These are phyloP conservation scores for Dovyalis caffra DNA, from an alignment of 345 rosid genomes.

Conservation along the genomic window DNA sequence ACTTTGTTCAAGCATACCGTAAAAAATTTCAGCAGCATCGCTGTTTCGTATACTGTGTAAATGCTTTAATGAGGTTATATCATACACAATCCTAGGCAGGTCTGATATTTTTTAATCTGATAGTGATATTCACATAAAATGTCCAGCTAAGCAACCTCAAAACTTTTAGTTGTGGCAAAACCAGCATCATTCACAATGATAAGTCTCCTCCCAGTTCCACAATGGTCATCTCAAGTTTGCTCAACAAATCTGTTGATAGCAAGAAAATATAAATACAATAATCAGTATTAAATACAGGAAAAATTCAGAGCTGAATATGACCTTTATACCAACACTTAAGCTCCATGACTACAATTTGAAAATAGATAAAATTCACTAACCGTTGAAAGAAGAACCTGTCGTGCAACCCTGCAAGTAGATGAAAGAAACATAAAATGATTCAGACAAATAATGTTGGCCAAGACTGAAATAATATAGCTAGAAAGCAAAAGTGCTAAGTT, in stretches of 20 bases:
- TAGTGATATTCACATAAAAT: background rate
- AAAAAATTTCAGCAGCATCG: background rate
- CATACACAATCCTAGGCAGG: background rate
- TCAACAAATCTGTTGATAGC: constrained; percentile 4
- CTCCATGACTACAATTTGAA: background rate
- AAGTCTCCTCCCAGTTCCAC: constrained; percentile 14
- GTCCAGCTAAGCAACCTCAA: background rate
- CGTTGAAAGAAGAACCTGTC: constrained; percentile 5
- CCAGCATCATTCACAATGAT: background rate
- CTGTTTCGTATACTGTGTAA: background rate
- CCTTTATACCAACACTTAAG: background rate
- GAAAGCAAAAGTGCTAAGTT: background rate
- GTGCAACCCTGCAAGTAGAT: constrained; percentile 4
- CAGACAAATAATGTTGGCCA: background rate
- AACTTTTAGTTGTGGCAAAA: background rate
- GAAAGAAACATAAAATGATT: background rate
- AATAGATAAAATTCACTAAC: constrained; percentile 1
- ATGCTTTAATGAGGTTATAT: background rate
- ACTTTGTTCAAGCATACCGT: too few relatives aligned
- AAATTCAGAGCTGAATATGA: background rate
- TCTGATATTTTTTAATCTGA: background rate
- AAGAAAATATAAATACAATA: background rate
- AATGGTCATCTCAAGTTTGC: constrained; percentile 9
- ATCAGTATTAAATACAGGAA: background rate
- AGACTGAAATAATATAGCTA: background rate